Conservation (phyloP, 2,329 filamentous ascomycete species). For the Penicillium sp. region DNA sequence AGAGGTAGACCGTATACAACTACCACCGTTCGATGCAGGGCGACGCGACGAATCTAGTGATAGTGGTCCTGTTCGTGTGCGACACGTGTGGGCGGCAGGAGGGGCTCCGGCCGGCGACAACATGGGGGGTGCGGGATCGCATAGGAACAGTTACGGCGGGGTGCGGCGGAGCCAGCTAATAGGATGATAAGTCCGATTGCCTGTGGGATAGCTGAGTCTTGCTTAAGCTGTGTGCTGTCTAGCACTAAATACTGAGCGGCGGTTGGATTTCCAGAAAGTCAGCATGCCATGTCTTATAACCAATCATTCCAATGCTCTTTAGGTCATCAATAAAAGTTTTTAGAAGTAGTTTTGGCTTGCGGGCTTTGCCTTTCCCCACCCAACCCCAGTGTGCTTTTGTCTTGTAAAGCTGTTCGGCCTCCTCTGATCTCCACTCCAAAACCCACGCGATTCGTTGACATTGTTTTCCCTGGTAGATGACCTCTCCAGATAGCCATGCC, state of each 20-base stretch:
- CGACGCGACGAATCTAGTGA: no score
- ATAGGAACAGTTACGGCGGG: no score
- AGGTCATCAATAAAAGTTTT: slow-evolving; percentile 10
- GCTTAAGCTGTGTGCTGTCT: not conserved
- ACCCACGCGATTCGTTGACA: slow-evolving; percentile 5
- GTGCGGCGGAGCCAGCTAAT: no score
- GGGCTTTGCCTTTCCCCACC: not conserved
- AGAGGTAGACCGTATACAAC: no score
- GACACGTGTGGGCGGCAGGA: no score
- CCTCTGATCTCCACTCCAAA: slow-evolving; percentile 6
- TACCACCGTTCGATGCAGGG: no score
- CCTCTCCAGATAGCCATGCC: slow-evolving; percentile 3
- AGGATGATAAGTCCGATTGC: not conserved
- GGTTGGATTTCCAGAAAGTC: slow-evolving; percentile 6
- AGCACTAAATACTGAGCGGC: not conserved
- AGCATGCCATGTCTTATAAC: slow-evolving; percentile 9
- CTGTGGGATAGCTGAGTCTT: not conserved
- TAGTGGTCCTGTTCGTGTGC: no score
- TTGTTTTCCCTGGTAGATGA: slow-evolving; percentile 4
- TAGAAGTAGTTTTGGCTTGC: slow-evolving; percentile 18
- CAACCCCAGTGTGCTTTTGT: not conserved
- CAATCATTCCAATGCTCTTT: slow-evolving; percentile 8
- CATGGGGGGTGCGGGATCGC: no score
- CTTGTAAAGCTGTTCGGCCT: slow-evolving; percentile 7
- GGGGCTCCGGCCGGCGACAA: no score